Conservation (phyloP, 2,329 filamentous ascomycete genomes). For the Phaeosphaeriaceae sp. region DNA sequence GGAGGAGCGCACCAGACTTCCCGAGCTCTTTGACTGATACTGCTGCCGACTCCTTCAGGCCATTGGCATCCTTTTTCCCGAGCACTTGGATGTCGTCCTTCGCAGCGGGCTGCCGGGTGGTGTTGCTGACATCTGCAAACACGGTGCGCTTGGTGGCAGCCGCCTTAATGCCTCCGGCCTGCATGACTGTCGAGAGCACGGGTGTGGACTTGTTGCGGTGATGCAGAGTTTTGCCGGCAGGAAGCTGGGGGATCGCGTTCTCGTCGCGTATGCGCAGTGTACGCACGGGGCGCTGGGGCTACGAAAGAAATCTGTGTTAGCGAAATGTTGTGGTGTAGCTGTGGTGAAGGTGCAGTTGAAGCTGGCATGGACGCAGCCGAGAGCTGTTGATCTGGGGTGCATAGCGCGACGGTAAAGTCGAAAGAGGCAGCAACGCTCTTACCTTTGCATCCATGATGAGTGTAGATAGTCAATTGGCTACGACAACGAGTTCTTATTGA, state of each 20-base stretch:
- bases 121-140: constrained; percentile 85
- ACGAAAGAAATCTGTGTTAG: constrained; percentile 29
- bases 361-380: constrained; percentile 1
- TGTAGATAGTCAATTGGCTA: constrained; percentile 27
- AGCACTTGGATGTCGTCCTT: constrained; percentile 66
- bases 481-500: constrained; percentile 17
- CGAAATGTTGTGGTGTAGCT: constrained; percentile 8
- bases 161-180: constrained; percentile 66
- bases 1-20: constrained; percentile 58
- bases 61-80: constrained; percentile 48
- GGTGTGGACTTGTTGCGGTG: constrained; percentile 82
- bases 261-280: constrained; percentile 72
- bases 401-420: constrained; percentile 6
- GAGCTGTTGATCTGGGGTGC: neutral
- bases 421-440: constrained; percentile 22
- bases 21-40: constrained; percentile 45
- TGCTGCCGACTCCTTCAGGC: constrained; percentile 41
- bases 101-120: constrained; percentile 48
- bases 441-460: constrained; percentile 57
- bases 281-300: constrained; percentile 75
- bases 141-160: constrained; percentile 76
- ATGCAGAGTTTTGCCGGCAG: constrained; percentile 66
- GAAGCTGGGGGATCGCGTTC: constrained; percentile 61
- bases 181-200: constrained; percentile 65
- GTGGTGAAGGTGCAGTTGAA: constrained; percentile 13